phyloP scores from a whole-genome alignment of 805 yeast species.

The Dipodascopsis uninucleata region DNA sequence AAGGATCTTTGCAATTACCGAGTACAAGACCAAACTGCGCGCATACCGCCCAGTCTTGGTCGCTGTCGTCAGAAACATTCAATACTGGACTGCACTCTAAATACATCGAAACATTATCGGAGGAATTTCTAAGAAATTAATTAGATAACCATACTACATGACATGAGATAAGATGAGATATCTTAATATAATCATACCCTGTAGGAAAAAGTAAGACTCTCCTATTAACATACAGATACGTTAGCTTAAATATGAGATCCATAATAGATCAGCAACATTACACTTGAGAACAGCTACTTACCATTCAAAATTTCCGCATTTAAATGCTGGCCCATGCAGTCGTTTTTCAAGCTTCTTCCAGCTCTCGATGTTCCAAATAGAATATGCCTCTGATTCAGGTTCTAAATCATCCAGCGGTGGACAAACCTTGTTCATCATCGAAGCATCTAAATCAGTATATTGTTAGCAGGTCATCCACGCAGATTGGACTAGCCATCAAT shows the following conservation, averaged over 20 bases:
- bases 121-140: conserved; percentile 23
- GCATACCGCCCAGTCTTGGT: conserved; percentile 72
- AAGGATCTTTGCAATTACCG: conserved; percentile 75
- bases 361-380: conserved; percentile 39
- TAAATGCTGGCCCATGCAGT: conserved; percentile 34
- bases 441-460: conserved; percentile 5
- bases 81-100: conserved; percentile 60
- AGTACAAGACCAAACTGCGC: conserved; percentile 83
- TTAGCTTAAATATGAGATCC: neutral
- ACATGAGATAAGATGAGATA: conserved; percentile 3
- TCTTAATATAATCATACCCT: conserved; percentile 39
- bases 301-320: conserved; percentile 36
- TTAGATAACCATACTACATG: no score
- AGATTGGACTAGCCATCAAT: neutral
- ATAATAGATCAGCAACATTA: neutral
- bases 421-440: conserved; percentile 20
- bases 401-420: conserved; percentile 32
- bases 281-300: conserved; percentile 1
- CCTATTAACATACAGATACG: conserved; percentile 1
- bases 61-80: conserved; percentile 35
- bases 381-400: conserved; percentile 25
- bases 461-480: conserved; percentile 3
- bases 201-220: conserved; percentile 71
- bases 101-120: conserved; percentile 63
- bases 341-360: conserved; percentile 39